Percentiles rank a stretch among this genome's conserved stretches.
These are phyloP conservation scores for Phytophthora brassicae DNA, from an alignment of 352 stramenopile genomes.

Conservation along the genomic window DNA sequence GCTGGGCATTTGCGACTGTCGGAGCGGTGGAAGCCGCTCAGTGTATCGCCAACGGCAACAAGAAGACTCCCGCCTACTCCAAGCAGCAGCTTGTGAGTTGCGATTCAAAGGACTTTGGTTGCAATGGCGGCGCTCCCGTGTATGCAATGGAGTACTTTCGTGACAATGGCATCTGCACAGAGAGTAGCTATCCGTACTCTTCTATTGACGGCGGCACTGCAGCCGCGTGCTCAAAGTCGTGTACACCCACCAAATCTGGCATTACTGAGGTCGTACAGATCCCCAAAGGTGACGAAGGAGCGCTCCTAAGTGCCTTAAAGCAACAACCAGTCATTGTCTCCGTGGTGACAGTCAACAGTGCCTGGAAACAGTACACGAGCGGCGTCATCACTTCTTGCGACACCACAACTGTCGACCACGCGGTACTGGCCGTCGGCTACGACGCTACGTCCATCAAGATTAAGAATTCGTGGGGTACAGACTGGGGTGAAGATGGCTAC, in stretches of 20 bases:
- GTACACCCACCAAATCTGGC: slow-evolving; percentile 34
- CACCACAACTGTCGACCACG: slow-evolving; percentile 94
- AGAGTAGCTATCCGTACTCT: slow-evolving; percentile 85
- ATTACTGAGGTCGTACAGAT: slow-evolving; percentile 54
- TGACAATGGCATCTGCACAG: slow-evolving; percentile 75
- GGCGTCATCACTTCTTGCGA: slow-evolving; percentile 85
- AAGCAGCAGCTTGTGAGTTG: slow-evolving; percentile 94
- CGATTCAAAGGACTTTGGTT: slow-evolving; percentile 86
- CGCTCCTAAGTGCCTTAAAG: slow-evolving; percentile 84
- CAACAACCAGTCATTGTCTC: slow-evolving; percentile 94
- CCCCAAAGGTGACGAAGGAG: slow-evolving; percentile 69
- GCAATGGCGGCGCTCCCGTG: slow-evolving; percentile 88
- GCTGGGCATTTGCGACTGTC: slow-evolving; percentile 96
- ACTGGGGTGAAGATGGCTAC: slow-evolving; percentile 95
- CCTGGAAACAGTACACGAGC: slow-evolving; percentile 97
- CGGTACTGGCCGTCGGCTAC: slow-evolving; percentile 96
- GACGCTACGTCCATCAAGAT: slow-evolving; percentile 90
- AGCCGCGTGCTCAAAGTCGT: slow-evolving; percentile 37
- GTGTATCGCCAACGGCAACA: slow-evolving; percentile 73
- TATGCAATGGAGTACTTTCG: slow-evolving; percentile 93
- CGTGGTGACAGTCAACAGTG: slow-evolving; percentile 91
- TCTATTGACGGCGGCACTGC: slow-evolving; percentile 31
- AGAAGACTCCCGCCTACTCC: slow-evolving; percentile 72
- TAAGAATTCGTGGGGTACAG: slow-evolving; percentile 97
- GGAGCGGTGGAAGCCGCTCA: slow-evolving; percentile 90